These are phyloP conservation scores for Graphilbum sp. DNA, from an alignment of 2,329 filamentous ascomycete species.

Conservation along the genomic window DNA sequence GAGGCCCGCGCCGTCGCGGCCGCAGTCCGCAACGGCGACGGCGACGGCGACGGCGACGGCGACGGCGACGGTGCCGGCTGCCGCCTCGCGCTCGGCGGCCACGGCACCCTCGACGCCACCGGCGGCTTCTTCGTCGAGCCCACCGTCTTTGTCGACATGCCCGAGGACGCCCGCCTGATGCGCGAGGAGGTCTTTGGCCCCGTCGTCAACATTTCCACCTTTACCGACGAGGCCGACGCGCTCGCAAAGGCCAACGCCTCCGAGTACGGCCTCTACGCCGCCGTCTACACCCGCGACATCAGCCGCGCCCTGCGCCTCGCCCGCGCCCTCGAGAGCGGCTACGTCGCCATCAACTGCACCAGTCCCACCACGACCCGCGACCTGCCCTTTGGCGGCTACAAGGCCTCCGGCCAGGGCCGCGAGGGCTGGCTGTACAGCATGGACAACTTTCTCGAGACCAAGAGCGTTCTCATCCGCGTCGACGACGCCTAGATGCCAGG, in stretches of 20 bases:
- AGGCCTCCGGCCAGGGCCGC: constrained; percentile 19
- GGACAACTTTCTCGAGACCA: constrained; percentile 17
- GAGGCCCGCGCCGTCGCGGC: no score
- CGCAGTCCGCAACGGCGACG: no score
- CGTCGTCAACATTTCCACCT: constrained; percentile 32
- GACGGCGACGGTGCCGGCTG: constrained; percentile 16
- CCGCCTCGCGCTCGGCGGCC: constrained; percentile 12
- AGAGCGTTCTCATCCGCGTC: constrained; percentile 13
- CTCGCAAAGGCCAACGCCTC: constrained; percentile 32
- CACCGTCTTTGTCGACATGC: constrained; percentile 21
- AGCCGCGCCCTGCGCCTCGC: constrained; percentile 17
- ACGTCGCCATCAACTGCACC: constrained; percentile 34
- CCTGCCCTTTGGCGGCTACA: constrained; percentile 24
- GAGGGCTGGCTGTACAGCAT: constrained; percentile 19
- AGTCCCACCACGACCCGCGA: constrained; percentile 18
- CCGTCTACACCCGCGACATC: constrained; percentile 33
- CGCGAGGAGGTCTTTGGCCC: constrained; percentile 38
- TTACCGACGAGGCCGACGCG: constrained; percentile 34
- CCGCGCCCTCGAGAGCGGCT: constrained; percentile 34
- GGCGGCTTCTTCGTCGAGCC: constrained; percentile 22
- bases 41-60: no score
- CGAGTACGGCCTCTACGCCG: constrained; percentile 34
- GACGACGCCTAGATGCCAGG: constrained; percentile 2
- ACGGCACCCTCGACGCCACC: constrained; percentile 6
- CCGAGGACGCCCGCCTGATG: constrained; percentile 22